These are phyloP conservation scores for Boletus smithii DNA, from an alignment of 1,284 basidiomycete species.

Conservation along the genomic window DNA sequence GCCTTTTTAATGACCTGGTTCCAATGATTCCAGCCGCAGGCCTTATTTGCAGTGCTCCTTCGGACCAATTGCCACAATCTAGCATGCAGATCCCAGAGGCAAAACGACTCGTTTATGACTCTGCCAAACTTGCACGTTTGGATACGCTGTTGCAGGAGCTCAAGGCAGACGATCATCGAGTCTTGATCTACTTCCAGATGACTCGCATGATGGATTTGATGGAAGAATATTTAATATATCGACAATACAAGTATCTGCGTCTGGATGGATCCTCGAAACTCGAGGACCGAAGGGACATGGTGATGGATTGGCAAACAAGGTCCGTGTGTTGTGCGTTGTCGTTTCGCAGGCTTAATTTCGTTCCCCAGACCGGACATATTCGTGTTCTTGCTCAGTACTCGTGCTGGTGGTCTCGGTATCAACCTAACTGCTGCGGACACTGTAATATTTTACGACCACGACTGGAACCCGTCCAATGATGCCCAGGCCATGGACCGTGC, in stretches of 20 bases:
- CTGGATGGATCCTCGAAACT: conserved; percentile 95
- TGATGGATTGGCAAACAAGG: conserved; percentile 99
- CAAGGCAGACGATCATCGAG: conserved; percentile 91
- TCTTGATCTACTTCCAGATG: conserved; percentile 99
- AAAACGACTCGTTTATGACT: conserved; percentile 95
- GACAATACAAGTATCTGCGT: conserved; percentile 96
- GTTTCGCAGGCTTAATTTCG: conserved; percentile 3
- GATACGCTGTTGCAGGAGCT: conserved; percentile 89
- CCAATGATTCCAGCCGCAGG: conserved; percentile 70
- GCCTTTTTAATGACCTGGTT: conserved; percentile 48
- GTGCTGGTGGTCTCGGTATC: conserved; percentile 97
- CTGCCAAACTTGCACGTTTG: conserved; percentile 91
- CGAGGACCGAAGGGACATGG: conserved; percentile 97
- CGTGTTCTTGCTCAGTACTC: conserved; percentile 92
- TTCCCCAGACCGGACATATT: conserved; percentile 85
- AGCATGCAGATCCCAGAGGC: conserved; percentile 94
- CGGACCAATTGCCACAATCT: conserved; percentile 78
- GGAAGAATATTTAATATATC: conserved; percentile 97
- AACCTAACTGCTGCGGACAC: conserved; percentile 98
- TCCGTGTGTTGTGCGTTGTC: conserved; percentile 37
- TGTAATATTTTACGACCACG: conserved; percentile 98
- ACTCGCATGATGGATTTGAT: conserved; percentile 99
- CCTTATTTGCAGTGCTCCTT: conserved; percentile 64
- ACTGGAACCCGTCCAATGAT: conserved; percentile 99
- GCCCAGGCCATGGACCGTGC: conserved; percentile 99